Percentiles rank a stretch among this genome's conserved stretches.
These are phyloP conservation scores for Hygrophorus pudorinus DNA, from an alignment of 768 basidiomycete species.

Conservation along the genomic window DNA sequence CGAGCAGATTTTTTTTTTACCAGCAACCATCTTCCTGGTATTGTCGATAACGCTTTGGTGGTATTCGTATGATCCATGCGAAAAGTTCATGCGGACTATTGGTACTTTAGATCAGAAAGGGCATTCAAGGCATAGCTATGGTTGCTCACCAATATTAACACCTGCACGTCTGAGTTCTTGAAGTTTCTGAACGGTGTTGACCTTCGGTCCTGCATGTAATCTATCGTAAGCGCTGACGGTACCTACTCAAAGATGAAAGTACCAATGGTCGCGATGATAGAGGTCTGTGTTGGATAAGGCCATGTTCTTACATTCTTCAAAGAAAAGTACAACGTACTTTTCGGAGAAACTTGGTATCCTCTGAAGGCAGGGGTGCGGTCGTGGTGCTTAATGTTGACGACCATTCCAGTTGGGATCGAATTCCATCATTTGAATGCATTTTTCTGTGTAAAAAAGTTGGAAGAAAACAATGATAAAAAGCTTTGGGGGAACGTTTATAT, in stretches of 20 bases:
- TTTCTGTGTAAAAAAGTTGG: conserved; percentile 15
- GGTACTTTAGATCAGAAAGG: conserved; percentile 1
- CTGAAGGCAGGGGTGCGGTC: conserved; percentile 58
- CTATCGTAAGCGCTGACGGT: conserved; percentile 5
- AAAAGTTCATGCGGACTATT: conserved; percentile 99
- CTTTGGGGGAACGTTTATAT: neutral
- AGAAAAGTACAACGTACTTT: conserved; percentile 50
- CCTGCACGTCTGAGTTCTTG: conserved; percentile 78
- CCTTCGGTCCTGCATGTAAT: conserved; percentile 69
- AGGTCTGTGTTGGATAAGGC: conserved; percentile 47
- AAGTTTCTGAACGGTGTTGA: conserved; percentile 86
- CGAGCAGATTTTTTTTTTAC: conserved; percentile 31
- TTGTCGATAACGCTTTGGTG: conserved; percentile 99
- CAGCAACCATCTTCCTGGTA: conserved; percentile 73
- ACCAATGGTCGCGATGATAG: conserved; percentile 99
- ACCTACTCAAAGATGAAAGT: conserved; percentile 14
- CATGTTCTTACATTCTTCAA: conserved; percentile 1
- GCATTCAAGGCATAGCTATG: neutral
- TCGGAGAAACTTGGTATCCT: conserved; percentile 78
- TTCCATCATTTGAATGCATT: conserved; percentile 48
- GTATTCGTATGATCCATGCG: conserved; percentile 96
- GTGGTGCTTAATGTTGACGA: conserved; percentile 71
- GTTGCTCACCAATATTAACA: conserved; percentile 86
- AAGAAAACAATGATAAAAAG: neutral
- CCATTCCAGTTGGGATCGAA: conserved; percentile 89